Conservation (phyloP, 192 early-diverging fungal species). For the Backusella australiensis region DNA sequence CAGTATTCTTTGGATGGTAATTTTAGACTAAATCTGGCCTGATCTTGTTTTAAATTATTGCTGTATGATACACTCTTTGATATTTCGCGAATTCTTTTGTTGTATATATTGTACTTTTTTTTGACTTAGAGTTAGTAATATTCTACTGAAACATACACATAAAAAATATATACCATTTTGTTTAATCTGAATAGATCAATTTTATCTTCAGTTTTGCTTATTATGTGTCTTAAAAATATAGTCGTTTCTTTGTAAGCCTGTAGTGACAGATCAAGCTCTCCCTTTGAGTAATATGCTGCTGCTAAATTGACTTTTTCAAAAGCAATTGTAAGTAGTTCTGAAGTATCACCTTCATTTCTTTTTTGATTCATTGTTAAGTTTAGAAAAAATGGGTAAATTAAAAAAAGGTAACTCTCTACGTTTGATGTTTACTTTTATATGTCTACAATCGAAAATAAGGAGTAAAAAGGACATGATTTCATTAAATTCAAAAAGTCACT, state of each 20-base stretch:
- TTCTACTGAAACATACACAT: background rate
- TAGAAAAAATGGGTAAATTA: background rate
- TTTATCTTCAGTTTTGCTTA: background rate
- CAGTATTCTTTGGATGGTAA: background rate
- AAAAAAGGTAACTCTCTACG: background rate
- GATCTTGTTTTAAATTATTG: background rate
- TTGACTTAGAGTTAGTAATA: background rate
- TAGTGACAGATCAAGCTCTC: background rate
- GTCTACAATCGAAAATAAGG: background rate
- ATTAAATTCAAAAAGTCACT: background rate
- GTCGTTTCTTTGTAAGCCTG: background rate
- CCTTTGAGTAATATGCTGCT: background rate
- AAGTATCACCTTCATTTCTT: background rate
- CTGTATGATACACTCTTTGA: background rate
- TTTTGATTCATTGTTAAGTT: background rate
- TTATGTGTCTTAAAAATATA: background rate
- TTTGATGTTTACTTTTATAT: background rate
- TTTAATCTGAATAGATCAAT: background rate
- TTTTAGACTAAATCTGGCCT: background rate
- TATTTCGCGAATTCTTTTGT: background rate
- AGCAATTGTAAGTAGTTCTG: background rate
- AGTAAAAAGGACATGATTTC: background rate
- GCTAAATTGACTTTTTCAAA: background rate
- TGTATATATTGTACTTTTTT: conserved; percentile 1
- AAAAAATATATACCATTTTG: background rate